Percentiles rank a stretch among this genome's conserved stretches.
Evolutionary conservation across 306 rosid genomes (phyloP).

Genomic region (Corylus heterophylla): DNA sequence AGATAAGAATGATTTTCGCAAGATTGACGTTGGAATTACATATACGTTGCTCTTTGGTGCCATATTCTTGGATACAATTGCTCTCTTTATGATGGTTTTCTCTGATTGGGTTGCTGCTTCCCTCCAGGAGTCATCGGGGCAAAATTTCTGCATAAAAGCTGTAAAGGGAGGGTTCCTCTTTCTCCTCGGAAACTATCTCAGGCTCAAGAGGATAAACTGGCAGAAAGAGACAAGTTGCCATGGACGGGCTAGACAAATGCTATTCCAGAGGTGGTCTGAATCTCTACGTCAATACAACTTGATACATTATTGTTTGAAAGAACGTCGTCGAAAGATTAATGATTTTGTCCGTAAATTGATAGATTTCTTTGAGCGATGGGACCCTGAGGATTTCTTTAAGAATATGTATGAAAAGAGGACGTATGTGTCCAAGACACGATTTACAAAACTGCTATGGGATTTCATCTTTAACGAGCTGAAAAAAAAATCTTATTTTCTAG

Average conservation of each 20-base stretch:
- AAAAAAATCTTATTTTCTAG: too few relatives aligned
- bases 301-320: background rate
- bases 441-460: background rate
- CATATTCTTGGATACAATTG: slow-evolving; percentile 30
- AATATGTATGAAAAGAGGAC: too few relatives aligned
- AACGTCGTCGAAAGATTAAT: background rate
- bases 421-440: too few relatives aligned
- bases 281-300: slow-evolving; percentile 22
- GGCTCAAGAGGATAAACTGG: slow-evolving; percentile 14
- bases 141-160: background rate
- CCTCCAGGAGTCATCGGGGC: background rate
- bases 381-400: too few relatives aligned
- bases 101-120: slow-evolving; percentile 33
- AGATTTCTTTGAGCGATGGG: too few relatives aligned
- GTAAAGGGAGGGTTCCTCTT: fast-evolving
- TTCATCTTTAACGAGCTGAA: background rate
- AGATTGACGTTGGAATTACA: slow-evolving; percentile 30
- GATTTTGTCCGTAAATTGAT: too few relatives aligned
- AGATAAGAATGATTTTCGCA: slow-evolving; percentile 12
- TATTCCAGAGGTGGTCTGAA: slow-evolving; percentile 41
- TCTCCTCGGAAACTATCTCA: background rate
- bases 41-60: slow-evolving; percentile 41
- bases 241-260: background rate
- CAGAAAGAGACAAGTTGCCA: background rate
- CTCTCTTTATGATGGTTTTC: slow-evolving; percentile 17